Evolutionary conservation across 106 monocot species (phyloP).

Genomic region (Phalaenopsis aphrodite): DNA sequence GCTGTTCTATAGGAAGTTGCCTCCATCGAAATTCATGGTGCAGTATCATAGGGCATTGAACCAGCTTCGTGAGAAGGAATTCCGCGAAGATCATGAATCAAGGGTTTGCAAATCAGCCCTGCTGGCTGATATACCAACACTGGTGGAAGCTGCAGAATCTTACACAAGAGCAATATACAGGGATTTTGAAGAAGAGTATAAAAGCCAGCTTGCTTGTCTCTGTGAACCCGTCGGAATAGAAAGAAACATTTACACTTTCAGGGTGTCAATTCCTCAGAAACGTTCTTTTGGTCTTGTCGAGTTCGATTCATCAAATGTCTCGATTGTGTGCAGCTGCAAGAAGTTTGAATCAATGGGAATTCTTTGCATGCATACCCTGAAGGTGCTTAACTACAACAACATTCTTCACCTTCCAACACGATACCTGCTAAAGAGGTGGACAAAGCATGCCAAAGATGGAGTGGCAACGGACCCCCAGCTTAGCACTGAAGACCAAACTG

Average conservation of each 20-base stretch:
- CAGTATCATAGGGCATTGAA: slow-evolving; percentile 35
- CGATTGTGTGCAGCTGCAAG: slow-evolving; percentile 44
- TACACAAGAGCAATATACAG: slow-evolving; percentile 34
- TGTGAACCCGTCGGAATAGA: slow-evolving; percentile 33
- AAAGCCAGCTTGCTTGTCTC: slow-evolving; percentile 39
- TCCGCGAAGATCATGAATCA: slow-evolving; percentile 31
- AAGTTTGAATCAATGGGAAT: slow-evolving; percentile 47
- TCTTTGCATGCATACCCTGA: slow-evolving; percentile 55
- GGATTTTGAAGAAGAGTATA: slow-evolving; percentile 51
- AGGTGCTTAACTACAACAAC: slow-evolving; percentile 57
- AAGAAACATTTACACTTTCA: slow-evolving; percentile 27
- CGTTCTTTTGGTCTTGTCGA: slow-evolving; percentile 26
- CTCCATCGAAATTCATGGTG: slow-evolving; percentile 33
- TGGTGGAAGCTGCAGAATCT: slow-evolving; percentile 36
- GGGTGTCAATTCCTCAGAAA: slow-evolving; percentile 27
- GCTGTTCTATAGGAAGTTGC: slow-evolving; percentile 39
- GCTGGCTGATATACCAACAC: slow-evolving; percentile 35
- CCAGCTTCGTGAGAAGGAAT: slow-evolving; percentile 41
- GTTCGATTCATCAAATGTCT: slow-evolving; percentile 17
- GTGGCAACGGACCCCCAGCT: neutral
- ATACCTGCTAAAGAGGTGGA: slow-evolving; percentile 48
- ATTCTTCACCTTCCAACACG: slow-evolving; percentile 35
- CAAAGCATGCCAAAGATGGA: slow-evolving; percentile 42
- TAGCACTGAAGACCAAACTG: neutral
- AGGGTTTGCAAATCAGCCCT: slow-evolving; percentile 15